phyloP scores from a whole-genome alignment of 495 filamentous ascomycete genomes.

The Tuber aestivum region DNA sequence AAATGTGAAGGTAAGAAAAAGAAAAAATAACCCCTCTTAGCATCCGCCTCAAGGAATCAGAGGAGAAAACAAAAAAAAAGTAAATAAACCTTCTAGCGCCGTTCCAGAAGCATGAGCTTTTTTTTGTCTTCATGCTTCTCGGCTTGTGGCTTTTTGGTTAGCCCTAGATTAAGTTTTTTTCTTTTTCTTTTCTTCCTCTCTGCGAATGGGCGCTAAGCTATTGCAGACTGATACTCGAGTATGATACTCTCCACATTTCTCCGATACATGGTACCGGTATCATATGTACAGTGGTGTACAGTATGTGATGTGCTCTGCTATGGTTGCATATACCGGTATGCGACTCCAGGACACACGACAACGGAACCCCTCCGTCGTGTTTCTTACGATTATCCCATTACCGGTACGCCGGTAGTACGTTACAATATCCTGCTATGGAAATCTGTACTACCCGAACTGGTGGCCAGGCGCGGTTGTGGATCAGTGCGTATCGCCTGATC shows the following conservation, averaged over 20 bases:
- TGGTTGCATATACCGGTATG: background rate
- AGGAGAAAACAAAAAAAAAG: constrained; percentile 1
- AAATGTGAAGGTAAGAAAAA: background rate
- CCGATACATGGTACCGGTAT: background rate
- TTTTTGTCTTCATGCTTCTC: background rate
- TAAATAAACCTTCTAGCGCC: constrained; percentile 15
- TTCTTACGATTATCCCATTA: background rate
- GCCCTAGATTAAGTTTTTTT: background rate
- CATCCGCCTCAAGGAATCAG: background rate
- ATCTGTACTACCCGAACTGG: background rate
- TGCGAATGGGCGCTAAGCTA: background rate
- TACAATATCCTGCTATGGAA: background rate
- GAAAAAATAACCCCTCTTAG: background rate
- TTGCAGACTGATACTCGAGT: no score
- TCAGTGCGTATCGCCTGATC: background rate
- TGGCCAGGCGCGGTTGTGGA: background rate
- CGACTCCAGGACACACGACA: background rate
- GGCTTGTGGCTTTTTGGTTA: background rate
- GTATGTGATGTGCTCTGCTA: no score
- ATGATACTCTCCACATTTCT: background rate
- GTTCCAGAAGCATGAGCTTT: constrained; percentile 27
- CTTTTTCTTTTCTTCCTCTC: background rate
- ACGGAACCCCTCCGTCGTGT: background rate
- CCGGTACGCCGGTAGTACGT: background rate
- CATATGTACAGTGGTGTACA: background rate